Conservation (phyloP, 2,329 filamentous ascomycete genomes). For the Exserohilum rostratum region DNA sequence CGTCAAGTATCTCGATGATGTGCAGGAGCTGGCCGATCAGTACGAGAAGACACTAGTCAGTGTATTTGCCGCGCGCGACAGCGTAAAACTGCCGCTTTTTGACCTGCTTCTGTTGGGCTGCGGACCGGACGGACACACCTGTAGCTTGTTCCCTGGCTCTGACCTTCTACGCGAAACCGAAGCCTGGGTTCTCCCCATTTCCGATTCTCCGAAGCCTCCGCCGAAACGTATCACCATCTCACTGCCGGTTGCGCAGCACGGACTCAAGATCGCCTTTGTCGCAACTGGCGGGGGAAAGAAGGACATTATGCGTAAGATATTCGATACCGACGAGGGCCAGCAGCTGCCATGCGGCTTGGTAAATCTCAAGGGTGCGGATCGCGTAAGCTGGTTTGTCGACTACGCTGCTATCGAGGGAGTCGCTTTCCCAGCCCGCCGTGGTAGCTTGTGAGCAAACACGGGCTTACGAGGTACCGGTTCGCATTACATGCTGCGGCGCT, state of each 20-base stretch:
- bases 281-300: constrained; percentile 89
- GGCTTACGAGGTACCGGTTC: not conserved
- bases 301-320: constrained; percentile 90
- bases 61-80: constrained; percentile 89
- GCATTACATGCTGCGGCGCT: not conserved
- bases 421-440: constrained; percentile 73
- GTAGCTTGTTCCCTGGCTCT: constrained; percentile 92
- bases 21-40: constrained; percentile 88
- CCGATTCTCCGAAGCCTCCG: constrained; percentile 94
- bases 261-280: constrained; percentile 85
- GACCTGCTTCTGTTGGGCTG: constrained; percentile 92
- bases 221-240: constrained; percentile 89
- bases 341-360: constrained; percentile 85
- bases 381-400: constrained; percentile 96
- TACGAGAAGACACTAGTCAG: constrained; percentile 89
- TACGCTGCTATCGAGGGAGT: constrained; percentile 84
- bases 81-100: constrained; percentile 92
- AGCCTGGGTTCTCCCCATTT: constrained; percentile 91
- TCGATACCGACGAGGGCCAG: constrained; percentile 74
- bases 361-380: constrained; percentile 81
- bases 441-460: constrained; percentile 59
- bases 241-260: constrained; percentile 87
- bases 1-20: constrained; percentile 69
- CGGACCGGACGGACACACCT: constrained; percentile 95
- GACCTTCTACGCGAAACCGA: constrained; percentile 81